Evolutionary conservation across 2,329 filamentous ascomycete species (phyloP).

Genomic region (Verticillium longisporum): DNA sequence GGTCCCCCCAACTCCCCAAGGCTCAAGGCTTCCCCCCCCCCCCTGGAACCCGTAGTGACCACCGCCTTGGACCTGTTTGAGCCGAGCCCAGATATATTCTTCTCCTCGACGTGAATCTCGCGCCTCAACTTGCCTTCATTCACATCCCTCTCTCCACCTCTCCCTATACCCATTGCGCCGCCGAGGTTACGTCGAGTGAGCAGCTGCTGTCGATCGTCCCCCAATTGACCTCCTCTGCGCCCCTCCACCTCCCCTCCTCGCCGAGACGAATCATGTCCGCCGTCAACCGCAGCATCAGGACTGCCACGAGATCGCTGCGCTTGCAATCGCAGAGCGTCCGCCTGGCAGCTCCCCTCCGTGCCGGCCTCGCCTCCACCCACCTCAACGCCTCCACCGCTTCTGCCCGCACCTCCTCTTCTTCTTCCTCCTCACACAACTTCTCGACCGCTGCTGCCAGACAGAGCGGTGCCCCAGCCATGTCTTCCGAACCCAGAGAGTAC

Average conservation of each 20-base stretch:
- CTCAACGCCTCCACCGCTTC: constrained; percentile 20
- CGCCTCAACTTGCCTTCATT: background rate
- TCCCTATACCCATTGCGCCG: background rate
- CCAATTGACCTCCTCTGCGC: constrained; percentile 7
- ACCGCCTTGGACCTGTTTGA: background rate
- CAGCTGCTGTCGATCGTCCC: background rate
- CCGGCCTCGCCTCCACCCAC: constrained; percentile 25
- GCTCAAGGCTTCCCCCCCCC: background rate
- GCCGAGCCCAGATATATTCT: constrained; percentile 1
- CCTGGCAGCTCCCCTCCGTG: constrained; percentile 25
- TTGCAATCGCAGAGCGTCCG: constrained; percentile 32
- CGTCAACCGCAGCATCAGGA: constrained; percentile 46
- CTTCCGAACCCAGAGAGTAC: constrained; percentile 55
- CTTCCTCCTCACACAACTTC: constrained; percentile 33
- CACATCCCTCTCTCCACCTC: background rate
- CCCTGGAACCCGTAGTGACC: background rate
- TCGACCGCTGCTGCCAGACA: constrained; percentile 41
- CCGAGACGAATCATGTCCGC: constrained; percentile 38
- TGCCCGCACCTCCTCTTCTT: constrained; percentile 17
- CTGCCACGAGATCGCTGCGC: constrained; percentile 47
- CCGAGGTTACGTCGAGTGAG: background rate
- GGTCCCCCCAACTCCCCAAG: too few relatives aligned
- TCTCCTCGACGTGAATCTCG: constrained; percentile 1
- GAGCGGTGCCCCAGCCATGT: constrained; percentile 42
- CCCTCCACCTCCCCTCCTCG: background rate